A percentile compares a stretch with the other conserved stretches of the same genome.
Conservation (phyloP, 2,329 filamentous ascomycete genomes). For the Colletotrichum magnum region DNA sequence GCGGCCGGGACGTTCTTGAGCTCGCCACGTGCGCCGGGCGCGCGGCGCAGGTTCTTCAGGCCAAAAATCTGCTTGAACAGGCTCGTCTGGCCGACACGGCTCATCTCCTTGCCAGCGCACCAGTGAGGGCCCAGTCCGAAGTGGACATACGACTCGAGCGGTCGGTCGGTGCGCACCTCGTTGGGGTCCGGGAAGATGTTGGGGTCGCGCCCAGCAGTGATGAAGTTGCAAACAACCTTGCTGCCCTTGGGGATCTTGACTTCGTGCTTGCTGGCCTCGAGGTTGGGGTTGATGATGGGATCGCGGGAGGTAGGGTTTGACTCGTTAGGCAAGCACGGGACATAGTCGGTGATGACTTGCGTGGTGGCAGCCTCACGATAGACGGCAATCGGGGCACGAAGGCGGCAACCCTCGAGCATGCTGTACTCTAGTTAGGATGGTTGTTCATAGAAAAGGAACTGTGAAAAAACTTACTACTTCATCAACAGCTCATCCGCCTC, state of each 20-base stretch:
- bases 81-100: conserved; percentile 42
- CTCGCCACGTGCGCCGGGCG: conserved; percentile 43
- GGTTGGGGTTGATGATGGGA: conserved; percentile 41
- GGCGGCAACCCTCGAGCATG: conserved; percentile 67
- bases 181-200: conserved; percentile 64
- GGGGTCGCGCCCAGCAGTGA: conserved; percentile 62
- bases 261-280: conserved; percentile 35
- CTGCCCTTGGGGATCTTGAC: conserved; percentile 53
- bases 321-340: conserved; percentile 42
- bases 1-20: conserved; percentile 43
- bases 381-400: conserved; percentile 66
- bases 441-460: not conserved
- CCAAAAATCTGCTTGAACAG: conserved; percentile 45
- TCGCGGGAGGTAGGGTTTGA: conserved; percentile 39
- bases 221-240: conserved; percentile 66
- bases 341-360: conserved; percentile 46
- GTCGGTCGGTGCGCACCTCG: conserved; percentile 64
- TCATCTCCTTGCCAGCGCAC: conserved; percentile 55
- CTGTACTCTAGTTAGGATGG: conserved; percentile 49
- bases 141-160: conserved; percentile 65
- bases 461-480: conserved; percentile 48
- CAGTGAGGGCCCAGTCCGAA: conserved; percentile 66
- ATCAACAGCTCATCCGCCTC: conserved; percentile 64
- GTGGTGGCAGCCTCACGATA: conserved; percentile 59
- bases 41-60: conserved; percentile 44